Percentiles rank a stretch among this genome's conserved stretches.
Conservation (phyloP, 2,329 filamentous ascomycete genomes). For the Monilinia fructigena region DNA sequence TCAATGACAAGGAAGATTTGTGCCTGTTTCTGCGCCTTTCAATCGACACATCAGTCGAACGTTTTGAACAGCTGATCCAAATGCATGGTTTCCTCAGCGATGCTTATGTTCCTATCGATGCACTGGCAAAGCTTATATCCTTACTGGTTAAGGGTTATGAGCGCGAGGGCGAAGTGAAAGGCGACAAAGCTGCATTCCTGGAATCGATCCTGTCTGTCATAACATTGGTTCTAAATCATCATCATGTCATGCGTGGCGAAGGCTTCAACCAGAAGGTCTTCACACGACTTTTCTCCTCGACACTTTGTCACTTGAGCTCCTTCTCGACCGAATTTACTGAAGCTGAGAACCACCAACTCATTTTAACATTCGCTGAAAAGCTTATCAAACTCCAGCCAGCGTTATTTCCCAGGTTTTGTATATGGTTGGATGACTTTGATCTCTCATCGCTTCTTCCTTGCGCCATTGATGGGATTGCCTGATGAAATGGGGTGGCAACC, state of each 20-base stretch:
- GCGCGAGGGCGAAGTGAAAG: constrained; percentile 55
- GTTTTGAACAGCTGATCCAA: constrained; percentile 69
- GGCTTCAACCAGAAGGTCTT: constrained; percentile 86
- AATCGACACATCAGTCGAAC: constrained; percentile 74
- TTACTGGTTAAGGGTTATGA: constrained; percentile 72
- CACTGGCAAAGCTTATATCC: constrained; percentile 76
- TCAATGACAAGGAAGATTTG: constrained; percentile 74
- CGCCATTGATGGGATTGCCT: constrained; percentile 67
- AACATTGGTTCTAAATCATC: constrained; percentile 78
- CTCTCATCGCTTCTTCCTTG: constrained; percentile 81
- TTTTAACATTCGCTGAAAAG: constrained; percentile 68
- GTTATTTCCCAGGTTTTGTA: constrained; percentile 75
- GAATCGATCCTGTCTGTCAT: constrained; percentile 76
- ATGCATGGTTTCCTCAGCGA: constrained; percentile 59
- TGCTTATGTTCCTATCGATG: constrained; percentile 66
- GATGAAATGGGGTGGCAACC: constrained; percentile 71
- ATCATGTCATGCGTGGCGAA: constrained; percentile 77
- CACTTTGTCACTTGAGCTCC: constrained; percentile 71
- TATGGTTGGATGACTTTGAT: constrained; percentile 83
- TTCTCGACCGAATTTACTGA: constrained; percentile 58
- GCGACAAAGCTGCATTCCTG: constrained; percentile 68
- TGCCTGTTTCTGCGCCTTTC: constrained; percentile 76
- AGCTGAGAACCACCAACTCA: constrained; percentile 65
- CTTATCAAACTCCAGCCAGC: constrained; percentile 73
- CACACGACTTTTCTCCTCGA: constrained; percentile 81